Evolutionary conservation across 1,284 basidiomycete genomes (phyloP).

Genomic region (Cutaneotrichosporon sp.): DNA sequence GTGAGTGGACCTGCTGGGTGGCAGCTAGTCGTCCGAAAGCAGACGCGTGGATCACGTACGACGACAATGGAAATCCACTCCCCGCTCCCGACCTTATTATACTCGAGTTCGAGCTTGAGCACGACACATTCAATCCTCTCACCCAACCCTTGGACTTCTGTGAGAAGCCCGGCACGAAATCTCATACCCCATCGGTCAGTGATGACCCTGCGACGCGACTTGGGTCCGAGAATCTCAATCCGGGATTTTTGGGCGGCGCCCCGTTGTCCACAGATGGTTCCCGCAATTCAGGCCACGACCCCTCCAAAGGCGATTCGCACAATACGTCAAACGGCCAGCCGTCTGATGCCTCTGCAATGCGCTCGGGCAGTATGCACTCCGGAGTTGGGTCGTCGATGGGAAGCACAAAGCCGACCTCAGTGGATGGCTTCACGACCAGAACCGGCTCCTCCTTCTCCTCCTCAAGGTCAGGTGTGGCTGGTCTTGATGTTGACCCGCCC

Average conservation of each 20-base stretch:
- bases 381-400: neutral
- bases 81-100: constrained; percentile 54
- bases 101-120: constrained; percentile 78
- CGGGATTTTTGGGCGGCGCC: too few species aligned
- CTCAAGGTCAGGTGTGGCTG: constrained; percentile 38
- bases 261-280: too few species aligned
- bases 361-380: neutral
- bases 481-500: constrained; percentile 47
- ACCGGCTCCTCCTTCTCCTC: too few species aligned
- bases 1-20: constrained; percentile 79
- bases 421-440: too few species aligned
- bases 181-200: too few species aligned
- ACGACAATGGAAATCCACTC: constrained; percentile 25
- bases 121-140: constrained; percentile 67
- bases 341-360: too few species aligned
- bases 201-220: neutral
- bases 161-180: neutral
- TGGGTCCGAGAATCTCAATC: too few species aligned
- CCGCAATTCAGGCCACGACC: too few species aligned
- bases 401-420: neutral
- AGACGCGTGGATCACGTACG: constrained; percentile 26
- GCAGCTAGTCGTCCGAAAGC: constrained; percentile 63
- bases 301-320: too few species aligned
- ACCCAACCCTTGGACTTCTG: constrained; percentile 46
- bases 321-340: too few species aligned